These are phyloP conservation scores for Hapsidospora chrysogenum DNA, from an alignment of 495 filamentous ascomycete species.

Conservation along the genomic window DNA sequence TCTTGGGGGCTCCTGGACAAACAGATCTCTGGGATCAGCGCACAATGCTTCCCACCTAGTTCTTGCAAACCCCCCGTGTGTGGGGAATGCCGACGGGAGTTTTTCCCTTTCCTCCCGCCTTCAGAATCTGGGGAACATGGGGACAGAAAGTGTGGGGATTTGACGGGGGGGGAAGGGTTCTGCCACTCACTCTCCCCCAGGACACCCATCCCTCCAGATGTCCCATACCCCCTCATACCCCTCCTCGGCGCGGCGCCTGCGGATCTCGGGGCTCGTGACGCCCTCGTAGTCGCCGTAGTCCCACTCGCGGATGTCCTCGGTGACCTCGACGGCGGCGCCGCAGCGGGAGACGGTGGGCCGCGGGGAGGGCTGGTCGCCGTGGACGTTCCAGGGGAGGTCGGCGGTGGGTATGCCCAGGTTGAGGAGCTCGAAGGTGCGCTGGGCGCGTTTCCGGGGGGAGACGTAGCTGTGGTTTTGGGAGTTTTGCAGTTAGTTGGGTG, in stretches of 20 bases:
- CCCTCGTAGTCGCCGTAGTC: constrained; percentile 95
- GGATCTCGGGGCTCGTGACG: constrained; percentile 59
- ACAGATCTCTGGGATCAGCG: background rate
- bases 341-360: constrained; percentile 13
- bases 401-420: constrained; percentile 29
- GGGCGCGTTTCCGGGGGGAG: constrained; percentile 73
- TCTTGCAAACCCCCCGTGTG: constrained; percentile 2
- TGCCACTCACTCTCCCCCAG: constrained; percentile 42
- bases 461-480: too few relatives aligned
- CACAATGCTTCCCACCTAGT: constrained; percentile 20
- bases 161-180: background rate
- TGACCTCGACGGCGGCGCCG: constrained; percentile 42
- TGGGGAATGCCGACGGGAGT: constrained; percentile 5
- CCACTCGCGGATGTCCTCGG: constrained; percentile 78
- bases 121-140: background rate
- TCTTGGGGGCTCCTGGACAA: constrained; percentile 36
- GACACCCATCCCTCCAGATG: constrained; percentile 75
- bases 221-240: constrained; percentile 47
- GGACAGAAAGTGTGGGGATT: background rate
- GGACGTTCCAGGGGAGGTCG: constrained; percentile 26
- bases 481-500: too few relatives aligned
- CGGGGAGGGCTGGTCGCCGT: constrained; percentile 15
- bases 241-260: constrained; percentile 37
- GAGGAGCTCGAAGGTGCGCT: constrained; percentile 75
- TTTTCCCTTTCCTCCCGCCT: background rate